Evolutionary conservation across 2,329 filamentous ascomycete genomes (phyloP), one percentile per base, ranked within the genome.

Genomic region (Fusarium heterosporum): DNA sequence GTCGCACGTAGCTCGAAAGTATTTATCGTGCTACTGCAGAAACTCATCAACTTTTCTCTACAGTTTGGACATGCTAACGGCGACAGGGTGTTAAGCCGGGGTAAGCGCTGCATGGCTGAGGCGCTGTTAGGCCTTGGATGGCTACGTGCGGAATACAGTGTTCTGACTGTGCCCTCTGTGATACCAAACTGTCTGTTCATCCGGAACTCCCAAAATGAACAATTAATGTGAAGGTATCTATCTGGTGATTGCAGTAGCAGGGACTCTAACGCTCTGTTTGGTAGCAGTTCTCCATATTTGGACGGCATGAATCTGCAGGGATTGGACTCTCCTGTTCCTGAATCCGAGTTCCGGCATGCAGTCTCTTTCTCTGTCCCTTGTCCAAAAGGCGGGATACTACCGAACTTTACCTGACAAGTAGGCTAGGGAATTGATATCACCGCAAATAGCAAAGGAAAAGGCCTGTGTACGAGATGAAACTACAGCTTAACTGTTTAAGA

Each of bases 51-150:
- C 50, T 25, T 51, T 8, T 4, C 4, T 26, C 10, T 41, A 36
- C 41, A 51, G 34, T 55, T 10, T 34, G 32, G 11, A 26, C n/a
- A 47, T 25, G 40, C 39, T 38, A 46, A 63, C 66, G 42, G 53
- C 64, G 48, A 17, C 34, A 47, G 34, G 47, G 47, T 46, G 51
- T 40, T 43, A 54, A 49, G 36, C 70, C 63, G 70, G 70, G 68
- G 69, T 70, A 71, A 47, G 68, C 60, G 70, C 70, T 71, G 70
- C 63, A 66, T 45, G 56, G 54, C 56, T 58, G 61, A 50, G 58
- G 69, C 68, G 55, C 59, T 46, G 54, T 67, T 66, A 43, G 32
- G 41, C 30, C 28, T 51, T 59, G 42, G 41, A 53, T 54, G 61
- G 57, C 43, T 50, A 45, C 40, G 64, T 61, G 60, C 42, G 40